phyloP scores from a whole-genome alignment of 1,284 basidiomycete genomes.

The Schizophyllum amplum region DNA sequence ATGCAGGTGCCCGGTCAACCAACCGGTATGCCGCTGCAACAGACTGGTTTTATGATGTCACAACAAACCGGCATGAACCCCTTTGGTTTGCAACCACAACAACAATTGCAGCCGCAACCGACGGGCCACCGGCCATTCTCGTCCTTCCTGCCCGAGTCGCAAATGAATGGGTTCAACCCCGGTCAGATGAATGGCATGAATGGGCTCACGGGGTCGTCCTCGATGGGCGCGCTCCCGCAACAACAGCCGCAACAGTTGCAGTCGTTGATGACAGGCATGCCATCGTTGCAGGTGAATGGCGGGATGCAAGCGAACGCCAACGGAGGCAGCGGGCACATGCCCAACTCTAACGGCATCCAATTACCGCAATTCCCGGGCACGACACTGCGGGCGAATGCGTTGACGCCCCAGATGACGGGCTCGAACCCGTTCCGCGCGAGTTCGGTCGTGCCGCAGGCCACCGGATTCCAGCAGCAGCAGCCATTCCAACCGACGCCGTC shows the following conservation, averaged over 20 bases:
- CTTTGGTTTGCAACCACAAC: slow-evolving; percentile 29
- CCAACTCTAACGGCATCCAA: neutral
- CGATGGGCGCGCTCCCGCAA: slow-evolving; percentile 4
- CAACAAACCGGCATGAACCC: slow-evolving; percentile 24
- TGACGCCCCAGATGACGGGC: slow-evolving; percentile 35
- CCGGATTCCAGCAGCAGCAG: slow-evolving; percentile 36
- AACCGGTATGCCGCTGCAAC: slow-evolving; percentile 32
- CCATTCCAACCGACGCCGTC: slow-evolving; percentile 5
- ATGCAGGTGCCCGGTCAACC: slow-evolving; percentile 17
- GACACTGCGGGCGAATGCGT: neutral
- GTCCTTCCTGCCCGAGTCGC: neutral
- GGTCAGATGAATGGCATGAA: too few relatives aligned
- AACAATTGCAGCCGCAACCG: slow-evolving; percentile 43
- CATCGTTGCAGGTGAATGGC: neutral
- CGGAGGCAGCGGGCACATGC: neutral
- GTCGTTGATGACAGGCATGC: neutral
- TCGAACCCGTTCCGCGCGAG: slow-evolving; percentile 67
- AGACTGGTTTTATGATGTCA: slow-evolving; percentile 45
- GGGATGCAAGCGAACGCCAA: too few relatives aligned
- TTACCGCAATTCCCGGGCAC: neutral
- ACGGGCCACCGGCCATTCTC: slow-evolving; percentile 63
- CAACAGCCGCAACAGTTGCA: too few relatives aligned
- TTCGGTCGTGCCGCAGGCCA: slow-evolving; percentile 60
- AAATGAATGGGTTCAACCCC: neutral
- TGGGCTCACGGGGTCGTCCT: neutral